A percentile compares a stretch with the other conserved stretches of the same genome.
Conservation (phyloP, 345 rosid genomes). For the Ceriops zippeliana region DNA sequence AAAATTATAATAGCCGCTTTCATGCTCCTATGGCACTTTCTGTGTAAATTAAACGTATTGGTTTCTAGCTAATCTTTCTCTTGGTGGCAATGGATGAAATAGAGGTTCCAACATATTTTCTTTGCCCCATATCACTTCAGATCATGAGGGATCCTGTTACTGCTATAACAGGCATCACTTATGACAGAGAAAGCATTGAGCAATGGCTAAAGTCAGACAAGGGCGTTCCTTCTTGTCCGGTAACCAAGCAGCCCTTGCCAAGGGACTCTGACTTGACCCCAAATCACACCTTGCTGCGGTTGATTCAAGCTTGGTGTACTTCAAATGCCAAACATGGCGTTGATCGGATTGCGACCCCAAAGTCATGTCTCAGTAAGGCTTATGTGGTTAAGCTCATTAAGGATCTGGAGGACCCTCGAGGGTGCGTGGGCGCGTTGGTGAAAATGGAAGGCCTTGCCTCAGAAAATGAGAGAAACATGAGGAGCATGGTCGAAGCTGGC, state of each 20-base stretch:
- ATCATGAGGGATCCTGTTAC: slow-evolving; percentile 67
- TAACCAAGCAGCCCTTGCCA: slow-evolving; percentile 50
- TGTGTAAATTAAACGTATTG: no score
- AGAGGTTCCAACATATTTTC: slow-evolving; percentile 48
- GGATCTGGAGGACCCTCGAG: slow-evolving; percentile 22
- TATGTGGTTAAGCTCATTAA: slow-evolving; percentile 28
- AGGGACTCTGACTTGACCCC: slow-evolving; percentile 40
- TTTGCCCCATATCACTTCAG: slow-evolving; percentile 60
- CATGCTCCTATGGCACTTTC: no score
- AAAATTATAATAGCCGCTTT: no score
- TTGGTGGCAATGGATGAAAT: slow-evolving; percentile 26
- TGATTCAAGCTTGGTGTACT: slow-evolving; percentile 53
- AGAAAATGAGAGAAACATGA: slow-evolving; percentile 34
- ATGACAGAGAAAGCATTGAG: slow-evolving; percentile 59
- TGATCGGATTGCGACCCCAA: slow-evolving; percentile 31
- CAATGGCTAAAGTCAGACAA: slow-evolving; percentile 38
- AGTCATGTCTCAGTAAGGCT: slow-evolving; percentile 24
- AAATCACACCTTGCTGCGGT: slow-evolving; percentile 45
- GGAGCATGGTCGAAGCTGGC: slow-evolving; percentile 36
- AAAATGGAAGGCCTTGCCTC: slow-evolving; percentile 30
- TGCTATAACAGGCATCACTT: slow-evolving; percentile 53
- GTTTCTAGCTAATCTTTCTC: no score
- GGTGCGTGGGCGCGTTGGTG: slow-evolving; percentile 16
- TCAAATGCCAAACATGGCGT: slow-evolving; percentile 23
- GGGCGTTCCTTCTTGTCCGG: slow-evolving; percentile 36